Evolutionary conservation across 805 yeast genomes (phyloP), one percentile per base, ranked within the genome.

Genomic region (Lachancea nothofagi): DNA sequence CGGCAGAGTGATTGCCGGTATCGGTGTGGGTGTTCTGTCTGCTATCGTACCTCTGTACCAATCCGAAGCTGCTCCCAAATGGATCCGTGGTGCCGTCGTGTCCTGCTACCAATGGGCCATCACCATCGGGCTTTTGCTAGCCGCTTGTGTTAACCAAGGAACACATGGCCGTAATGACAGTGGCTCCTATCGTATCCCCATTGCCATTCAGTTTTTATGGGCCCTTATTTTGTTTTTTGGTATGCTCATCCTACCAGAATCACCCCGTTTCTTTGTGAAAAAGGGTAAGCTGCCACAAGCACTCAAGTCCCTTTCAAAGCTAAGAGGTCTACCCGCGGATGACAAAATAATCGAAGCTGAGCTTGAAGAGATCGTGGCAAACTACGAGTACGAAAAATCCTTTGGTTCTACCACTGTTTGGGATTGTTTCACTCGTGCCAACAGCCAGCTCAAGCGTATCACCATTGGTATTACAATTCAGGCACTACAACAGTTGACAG

Each of bases 41-140:
- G 81, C 88, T 19, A 70, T 77, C 44, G 81, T 83, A 24, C 87
- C 89, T 20, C 60, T 83, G 47, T 83, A 83, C 57, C 85, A 81
- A 65, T 82, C 89, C 23, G 94, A 83, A 61, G 79, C 84, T 26
- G 75, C 87, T n/a, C 93, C 93, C 19, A 78, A 74, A 52, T 78
- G 83, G 71, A 75, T 83, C 34, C 71, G 94, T 65, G 94, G 94
- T 51, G 76, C 87, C 14, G 69, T 82, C 46, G 88, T 83, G 33
- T 77, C 83, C 41, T 72, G 82, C 41, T 85, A 82, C 59, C 95
- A 84, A 60, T 72, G 80, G 68, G 79, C 82, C 32, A 67, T 70
- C 51, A 82, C 93, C 4, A 72, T 85, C 67, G 94, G 94, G 36
- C 62, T 83, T 32, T 59, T 80, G 34, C 66, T 84, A 19, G 88